Evolutionary conservation across 2,329 filamentous ascomycete genomes (phyloP).

Genomic region (Pyricularia sp.): DNA sequence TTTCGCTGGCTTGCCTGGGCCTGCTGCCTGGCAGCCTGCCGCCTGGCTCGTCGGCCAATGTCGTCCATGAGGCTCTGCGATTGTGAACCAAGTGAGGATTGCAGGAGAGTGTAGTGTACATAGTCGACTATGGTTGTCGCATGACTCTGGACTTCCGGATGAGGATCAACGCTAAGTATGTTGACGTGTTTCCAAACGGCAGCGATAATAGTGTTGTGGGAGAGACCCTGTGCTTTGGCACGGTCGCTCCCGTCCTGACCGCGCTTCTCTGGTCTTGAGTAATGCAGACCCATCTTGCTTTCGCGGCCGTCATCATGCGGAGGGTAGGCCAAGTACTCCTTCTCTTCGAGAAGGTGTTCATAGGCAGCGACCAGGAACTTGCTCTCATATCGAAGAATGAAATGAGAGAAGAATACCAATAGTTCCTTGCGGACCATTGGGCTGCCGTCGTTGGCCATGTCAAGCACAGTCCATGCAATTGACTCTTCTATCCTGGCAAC

Average conservation of each 20-base stretch:
- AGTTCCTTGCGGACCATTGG: conserved; percentile 89
- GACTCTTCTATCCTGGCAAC: conserved; percentile 84
- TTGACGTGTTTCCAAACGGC: conserved; percentile 90
- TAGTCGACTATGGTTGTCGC: conserved; percentile 78
- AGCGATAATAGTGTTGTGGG: conserved; percentile 82
- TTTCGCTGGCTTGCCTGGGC: conserved; percentile 28
- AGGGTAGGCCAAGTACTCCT: conserved; percentile 48
- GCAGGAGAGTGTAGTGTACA: conserved; percentile 63
- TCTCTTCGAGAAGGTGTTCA: conserved; percentile 79
- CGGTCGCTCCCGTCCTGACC: conserved; percentile 46
- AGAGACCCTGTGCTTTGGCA: conserved; percentile 44
- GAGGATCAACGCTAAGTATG: conserved; percentile 83
- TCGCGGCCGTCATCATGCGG: conserved; percentile 42
- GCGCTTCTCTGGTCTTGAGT: conserved; percentile 41
- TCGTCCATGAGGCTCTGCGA: conserved; percentile 65
- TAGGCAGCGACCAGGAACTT: conserved; percentile 87
- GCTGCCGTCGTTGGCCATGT: conserved; percentile 89
- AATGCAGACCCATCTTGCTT: conserved; percentile 51
- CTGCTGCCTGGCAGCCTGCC: conserved; percentile 32
- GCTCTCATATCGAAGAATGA: conserved; percentile 78
- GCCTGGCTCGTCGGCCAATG: conserved; percentile 40
- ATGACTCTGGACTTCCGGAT: conserved; percentile 81
- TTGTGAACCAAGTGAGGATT: conserved; percentile 59
- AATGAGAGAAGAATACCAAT: conserved; percentile 84
- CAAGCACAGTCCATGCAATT: conserved; percentile 75